Evolutionary conservation across 345 rosid species (phyloP).

Genomic region (Triadica sebifera): DNA sequence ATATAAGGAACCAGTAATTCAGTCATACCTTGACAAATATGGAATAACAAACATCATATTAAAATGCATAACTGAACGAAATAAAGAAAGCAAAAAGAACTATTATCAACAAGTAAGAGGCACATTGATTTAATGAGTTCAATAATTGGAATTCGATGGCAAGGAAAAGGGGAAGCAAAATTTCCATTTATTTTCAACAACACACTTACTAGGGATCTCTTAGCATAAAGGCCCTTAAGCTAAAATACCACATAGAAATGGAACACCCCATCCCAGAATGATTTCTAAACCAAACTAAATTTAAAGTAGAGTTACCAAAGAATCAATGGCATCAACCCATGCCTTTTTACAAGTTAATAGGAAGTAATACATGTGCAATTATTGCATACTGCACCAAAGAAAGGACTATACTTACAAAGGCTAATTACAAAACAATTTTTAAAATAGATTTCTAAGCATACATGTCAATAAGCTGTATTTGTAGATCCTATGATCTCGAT

Average conservation of each 20-base stretch:
- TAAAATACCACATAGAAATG: slow-evolving; percentile 38
- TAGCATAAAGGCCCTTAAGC: slow-evolving; percentile 27
- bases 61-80: background rate
- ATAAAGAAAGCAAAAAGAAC: background rate
- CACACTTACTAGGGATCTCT: slow-evolving; percentile 54
- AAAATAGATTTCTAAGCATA: background rate
- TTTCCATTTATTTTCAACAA: slow-evolving; percentile 21
- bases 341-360: slow-evolving; percentile 30
- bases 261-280: slow-evolving; percentile 19
- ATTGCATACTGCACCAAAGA: too few species aligned
- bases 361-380: slow-evolving; percentile 48
- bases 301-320: too few species aligned
- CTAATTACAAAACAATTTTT: background rate
- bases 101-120: background rate
- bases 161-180: slow-evolving; percentile 25
- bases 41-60: background rate
- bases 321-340: slow-evolving; percentile 24
- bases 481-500: too few species aligned
- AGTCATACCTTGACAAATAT: background rate
- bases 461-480: too few species aligned
- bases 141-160: slow-evolving; percentile 38
- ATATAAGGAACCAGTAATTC: background rate
- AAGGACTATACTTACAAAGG: background rate
- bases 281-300: slow-evolving; percentile 36
- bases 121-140: background rate